phyloP scores from a whole-genome alignment of 139 green algal genomes.

The Tetratostichococcus sp. region DNA sequence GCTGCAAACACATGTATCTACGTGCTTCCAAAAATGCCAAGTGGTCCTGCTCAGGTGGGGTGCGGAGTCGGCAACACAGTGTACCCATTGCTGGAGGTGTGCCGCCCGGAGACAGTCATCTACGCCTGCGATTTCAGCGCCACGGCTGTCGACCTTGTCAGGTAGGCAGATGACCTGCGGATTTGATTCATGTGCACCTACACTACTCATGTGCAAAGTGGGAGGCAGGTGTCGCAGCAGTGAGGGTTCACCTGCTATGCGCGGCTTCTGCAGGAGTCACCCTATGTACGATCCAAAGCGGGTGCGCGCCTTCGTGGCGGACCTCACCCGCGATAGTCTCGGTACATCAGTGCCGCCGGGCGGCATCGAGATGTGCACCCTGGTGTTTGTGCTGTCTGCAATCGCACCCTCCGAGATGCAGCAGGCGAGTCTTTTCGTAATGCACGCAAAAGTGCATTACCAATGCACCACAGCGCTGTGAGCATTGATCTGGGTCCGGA shows the following conservation, averaged over 20 bases:
- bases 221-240: too few relatives aligned
- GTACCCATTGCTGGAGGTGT: slow-evolving; percentile 76
- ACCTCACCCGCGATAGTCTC: slow-evolving; percentile 65
- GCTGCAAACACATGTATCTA: not conserved
- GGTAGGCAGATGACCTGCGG: not conserved
- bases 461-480: too few relatives aligned
- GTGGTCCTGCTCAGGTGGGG: slow-evolving; percentile 85
- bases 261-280: slow-evolving; percentile 5
- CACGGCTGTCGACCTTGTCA: slow-evolving; percentile 73
- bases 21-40: not conserved
- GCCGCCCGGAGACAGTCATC: slow-evolving; percentile 49
- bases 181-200: too few relatives aligned
- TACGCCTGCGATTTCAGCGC: slow-evolving; percentile 89
- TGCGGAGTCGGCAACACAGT: slow-evolving; percentile 92
- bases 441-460: too few relatives aligned
- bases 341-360: slow-evolving; percentile 10
- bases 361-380: slow-evolving; percentile 47
- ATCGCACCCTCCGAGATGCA: slow-evolving; percentile 71
- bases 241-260: too few relatives aligned
- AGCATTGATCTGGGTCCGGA: too few relatives aligned
- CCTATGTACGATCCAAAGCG: slow-evolving; percentile 19
- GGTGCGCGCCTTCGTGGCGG: slow-evolving; percentile 75
- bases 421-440: slow-evolving; percentile 13
- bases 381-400: slow-evolving; percentile 92
- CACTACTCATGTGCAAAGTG: too few relatives aligned